Evolutionary conservation across 164 flowering plant species (phyloP).

Genomic region (Pachysandra terminalis): DNA sequence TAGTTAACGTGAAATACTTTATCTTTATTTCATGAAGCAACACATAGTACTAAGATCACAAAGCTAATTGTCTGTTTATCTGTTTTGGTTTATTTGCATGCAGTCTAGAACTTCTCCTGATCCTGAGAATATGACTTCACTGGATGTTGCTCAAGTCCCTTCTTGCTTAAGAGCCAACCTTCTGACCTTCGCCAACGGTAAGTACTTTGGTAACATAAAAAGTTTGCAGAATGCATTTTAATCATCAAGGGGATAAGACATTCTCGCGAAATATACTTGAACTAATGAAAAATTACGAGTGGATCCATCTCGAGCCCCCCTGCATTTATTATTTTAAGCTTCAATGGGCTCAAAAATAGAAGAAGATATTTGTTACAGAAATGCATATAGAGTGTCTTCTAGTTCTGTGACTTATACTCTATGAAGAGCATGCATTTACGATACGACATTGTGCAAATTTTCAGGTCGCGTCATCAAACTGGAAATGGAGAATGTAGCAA

Average conservation of each 20-base stretch:
- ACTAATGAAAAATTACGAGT: too few relatives aligned
- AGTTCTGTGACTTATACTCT: too few relatives aligned
- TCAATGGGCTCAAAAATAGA: too few relatives aligned
- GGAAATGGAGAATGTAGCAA: conserved; percentile 12
- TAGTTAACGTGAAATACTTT: too few relatives aligned
- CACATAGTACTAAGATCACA: neutral
- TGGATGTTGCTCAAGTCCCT: conserved; percentile 36
- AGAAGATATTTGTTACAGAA: too few relatives aligned
- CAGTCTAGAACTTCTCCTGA: conserved; percentile 27
- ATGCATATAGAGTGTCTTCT: too few relatives aligned
- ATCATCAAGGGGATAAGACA: too few relatives aligned
- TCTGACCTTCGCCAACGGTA: conserved; percentile 40
- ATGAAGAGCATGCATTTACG: neutral
- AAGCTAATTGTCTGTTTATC: neutral
- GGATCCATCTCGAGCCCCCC: too few relatives aligned
- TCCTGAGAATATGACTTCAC: conserved; percentile 28
- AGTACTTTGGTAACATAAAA: neutral
- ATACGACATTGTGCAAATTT: conserved; percentile 3
- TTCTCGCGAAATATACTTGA: too few relatives aligned
- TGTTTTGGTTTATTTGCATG: conserved; percentile 2
- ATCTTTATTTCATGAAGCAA: too few relatives aligned
- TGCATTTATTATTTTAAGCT: too few relatives aligned
- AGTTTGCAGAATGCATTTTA: neutral
- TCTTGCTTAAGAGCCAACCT: conserved; percentile 17
- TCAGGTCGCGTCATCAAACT: conserved; percentile 22